Evolutionary conservation across 345 rosid genomes (phyloP), one percentile per base, ranked within the genome.

Genomic region (Pseudoturritis turrita): DNA sequence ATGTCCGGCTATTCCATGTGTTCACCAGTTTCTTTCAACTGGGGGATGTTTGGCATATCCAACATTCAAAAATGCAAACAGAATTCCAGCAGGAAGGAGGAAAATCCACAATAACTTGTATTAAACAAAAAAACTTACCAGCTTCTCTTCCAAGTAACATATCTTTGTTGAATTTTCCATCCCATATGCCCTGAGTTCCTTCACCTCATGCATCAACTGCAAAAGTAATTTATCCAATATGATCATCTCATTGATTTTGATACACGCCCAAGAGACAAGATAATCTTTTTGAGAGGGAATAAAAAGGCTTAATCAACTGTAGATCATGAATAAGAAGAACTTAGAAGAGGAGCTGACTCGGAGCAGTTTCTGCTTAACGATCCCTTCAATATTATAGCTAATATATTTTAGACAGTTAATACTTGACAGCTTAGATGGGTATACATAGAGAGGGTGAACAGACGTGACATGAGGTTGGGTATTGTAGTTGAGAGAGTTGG

Each of bases 131-230:
- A 29, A 22, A 33, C 31, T 55, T 82, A 92, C 98, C 95, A 92
- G 80, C 78, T 84, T 89, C 75, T 77, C 83, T 82, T 89, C 95
- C 89, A 89, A 79, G 68, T 62, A 50, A 77, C 36, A 50, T 75
- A 82, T 81, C 80, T 81, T 88, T 59, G 41, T 55, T 45, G 72
- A 65, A 78, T 88, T 92, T 66, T 84, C 83, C 33, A 56, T 43
- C 47, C 80, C 80, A 62, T 74, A 82, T 68, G 69, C 67, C 84
- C 75, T 85, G 68, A 92, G 81, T 77, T 83, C 96, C 55, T 79
- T 82, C 55, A 88, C 43, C 73, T 74, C 88, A 41, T 55, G 50
- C 65, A 81, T 70, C 82, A 92, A 79, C 98, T 88, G 75, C 65
- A 44, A 77, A 61, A 77, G 15, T 62, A 58, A 55, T 40, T 23